Evolutionary conservation across 2,329 filamentous ascomycete species (phyloP).

Genomic region (Alternaria metachromatica): DNA sequence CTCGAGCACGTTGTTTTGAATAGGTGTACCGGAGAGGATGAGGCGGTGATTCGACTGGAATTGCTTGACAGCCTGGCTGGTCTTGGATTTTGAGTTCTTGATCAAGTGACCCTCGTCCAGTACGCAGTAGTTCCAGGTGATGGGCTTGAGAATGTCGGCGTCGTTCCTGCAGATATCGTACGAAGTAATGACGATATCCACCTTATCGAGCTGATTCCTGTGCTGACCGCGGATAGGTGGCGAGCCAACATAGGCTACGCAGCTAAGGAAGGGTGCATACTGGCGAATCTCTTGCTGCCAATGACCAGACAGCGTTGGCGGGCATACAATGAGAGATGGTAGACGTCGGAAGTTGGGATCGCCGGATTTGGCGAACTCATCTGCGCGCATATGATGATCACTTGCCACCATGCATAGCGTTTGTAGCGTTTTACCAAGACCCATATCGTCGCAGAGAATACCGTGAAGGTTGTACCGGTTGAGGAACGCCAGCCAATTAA

Average conservation of each 20-base stretch:
- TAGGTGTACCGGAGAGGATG: slow-evolving; percentile 95
- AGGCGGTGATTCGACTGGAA: slow-evolving; percentile 90
- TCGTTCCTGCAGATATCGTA: slow-evolving; percentile 99
- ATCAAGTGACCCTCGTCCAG: slow-evolving; percentile 97
- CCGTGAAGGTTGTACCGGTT: slow-evolving; percentile 98
- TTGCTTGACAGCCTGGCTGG: slow-evolving; percentile 89
- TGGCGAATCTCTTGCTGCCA: slow-evolving; percentile 98
- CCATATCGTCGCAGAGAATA: slow-evolving; percentile 99
- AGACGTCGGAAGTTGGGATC: slow-evolving; percentile 78
- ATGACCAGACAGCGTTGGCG: slow-evolving; percentile 93
- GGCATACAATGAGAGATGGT: slow-evolving; percentile 93
- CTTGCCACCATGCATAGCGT: slow-evolving; percentile 98
- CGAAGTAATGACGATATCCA: slow-evolving; percentile 94
- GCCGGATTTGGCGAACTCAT: slow-evolving; percentile 85
- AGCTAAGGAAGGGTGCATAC: slow-evolving; percentile 91
- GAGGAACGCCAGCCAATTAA: slow-evolving; percentile 98
- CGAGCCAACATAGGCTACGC: slow-evolving; percentile 89
- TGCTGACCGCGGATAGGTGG: slow-evolving; percentile 79
- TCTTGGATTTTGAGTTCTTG: slow-evolving; percentile 98
- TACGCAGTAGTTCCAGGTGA: slow-evolving; percentile 97
- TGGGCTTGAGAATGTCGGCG: slow-evolving; percentile 78
- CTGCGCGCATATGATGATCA: slow-evolving; percentile 91
- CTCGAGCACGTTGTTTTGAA: slow-evolving; percentile 97
- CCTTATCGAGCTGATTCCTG: slow-evolving; percentile 71
- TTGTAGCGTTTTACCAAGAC: slow-evolving; percentile 95